A percentile compares a stretch with the other conserved stretches of the same genome.
Conservation (phyloP, 768 basidiomycete species). For the Porpolomopsis calyptriformis region DNA sequence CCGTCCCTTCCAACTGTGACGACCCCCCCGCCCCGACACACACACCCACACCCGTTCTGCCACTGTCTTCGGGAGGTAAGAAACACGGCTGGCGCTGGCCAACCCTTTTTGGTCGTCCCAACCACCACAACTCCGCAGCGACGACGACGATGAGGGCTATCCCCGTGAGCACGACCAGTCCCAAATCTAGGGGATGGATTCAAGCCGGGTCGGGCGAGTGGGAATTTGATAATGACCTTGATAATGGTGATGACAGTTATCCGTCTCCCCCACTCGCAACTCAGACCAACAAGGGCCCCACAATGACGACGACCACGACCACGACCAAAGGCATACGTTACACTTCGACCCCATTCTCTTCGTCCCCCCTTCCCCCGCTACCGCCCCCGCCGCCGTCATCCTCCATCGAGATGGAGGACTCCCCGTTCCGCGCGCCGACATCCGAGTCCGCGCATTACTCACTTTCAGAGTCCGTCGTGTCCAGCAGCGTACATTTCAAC, state of each 20-base stretch:
- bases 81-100: not conserved
- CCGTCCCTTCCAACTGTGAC: slow-evolving; percentile 8
- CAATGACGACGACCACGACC: not conserved
- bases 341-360: not conserved
- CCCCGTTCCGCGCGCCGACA: too few relatives aligned
- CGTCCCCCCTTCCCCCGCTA: not conserved
- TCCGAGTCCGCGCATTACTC: too few relatives aligned
- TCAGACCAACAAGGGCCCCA: not conserved
- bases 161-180: too few relatives aligned
- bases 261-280: not conserved
- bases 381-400: too few relatives aligned
- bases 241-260: not conserved
- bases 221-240: slow-evolving; percentile 18
- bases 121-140: slow-evolving; percentile 8
- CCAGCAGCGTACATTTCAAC: too few relatives aligned
- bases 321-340: not conserved
- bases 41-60: not conserved
- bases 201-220: slow-evolving; percentile 39
- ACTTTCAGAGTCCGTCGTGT: too few relatives aligned
- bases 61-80: not conserved
- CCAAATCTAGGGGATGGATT: too few relatives aligned
- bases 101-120: not conserved
- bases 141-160: slow-evolving; percentile 19
- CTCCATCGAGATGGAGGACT: too few relatives aligned
- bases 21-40: not conserved